Evolutionary conservation across 129 eudicot genomes (phyloP).

Genomic region (Saussurea involucrata): DNA sequence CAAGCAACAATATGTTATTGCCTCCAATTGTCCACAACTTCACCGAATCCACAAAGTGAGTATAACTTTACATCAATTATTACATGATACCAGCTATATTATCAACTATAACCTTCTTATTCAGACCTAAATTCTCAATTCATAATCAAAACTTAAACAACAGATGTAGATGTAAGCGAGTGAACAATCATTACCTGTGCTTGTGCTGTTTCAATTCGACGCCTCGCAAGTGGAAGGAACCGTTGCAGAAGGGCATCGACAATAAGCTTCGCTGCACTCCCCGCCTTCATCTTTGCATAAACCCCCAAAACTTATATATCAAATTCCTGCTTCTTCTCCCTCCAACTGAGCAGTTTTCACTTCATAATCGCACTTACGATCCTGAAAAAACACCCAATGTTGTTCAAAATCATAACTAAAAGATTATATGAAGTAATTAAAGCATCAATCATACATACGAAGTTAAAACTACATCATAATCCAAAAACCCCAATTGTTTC

Average conservation of each 20-base stretch:
- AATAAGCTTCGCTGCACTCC: constrained; percentile 94
- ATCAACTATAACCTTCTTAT: not conserved
- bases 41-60: not conserved
- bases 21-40: constrained; percentile 5
- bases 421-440: not conserved
- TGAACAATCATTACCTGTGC: constrained; percentile 57
- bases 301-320: constrained; percentile 21
- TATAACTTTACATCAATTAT: not conserved
- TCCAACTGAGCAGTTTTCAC: constrained; percentile 22
- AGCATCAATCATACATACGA: constrained; percentile 13
- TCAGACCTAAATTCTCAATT: constrained; percentile 5
- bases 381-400: constrained; percentile 14
- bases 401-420: not conserved
- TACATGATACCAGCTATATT: not conserved
- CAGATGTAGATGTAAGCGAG: not conserved
- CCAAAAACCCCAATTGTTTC: not conserved
- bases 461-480: constrained; percentile 9
- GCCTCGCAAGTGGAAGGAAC: constrained; percentile 96
- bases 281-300: constrained; percentile 69
- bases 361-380: constrained; percentile 27
- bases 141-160: not conserved
- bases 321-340: constrained; percentile 22
- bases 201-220: constrained; percentile 99
- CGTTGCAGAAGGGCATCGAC: constrained; percentile 95
- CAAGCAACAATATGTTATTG: constrained; percentile 2